Conservation (phyloP, 1,284 basidiomycete genomes). For the Bondarzewia mesenterica region DNA sequence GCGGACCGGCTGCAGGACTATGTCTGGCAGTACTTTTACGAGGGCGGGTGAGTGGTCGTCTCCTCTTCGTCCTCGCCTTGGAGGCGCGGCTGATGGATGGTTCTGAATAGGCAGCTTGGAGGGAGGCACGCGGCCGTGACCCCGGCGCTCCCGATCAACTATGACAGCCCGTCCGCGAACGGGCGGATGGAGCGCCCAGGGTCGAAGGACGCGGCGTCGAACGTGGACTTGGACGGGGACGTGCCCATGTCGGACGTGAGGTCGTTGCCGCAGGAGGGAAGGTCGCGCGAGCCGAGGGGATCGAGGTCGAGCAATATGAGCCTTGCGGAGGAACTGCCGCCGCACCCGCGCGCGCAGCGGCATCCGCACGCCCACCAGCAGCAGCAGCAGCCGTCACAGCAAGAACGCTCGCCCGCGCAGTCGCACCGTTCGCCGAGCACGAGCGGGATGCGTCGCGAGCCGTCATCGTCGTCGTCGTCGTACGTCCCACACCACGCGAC, state of each 20-base stretch:
- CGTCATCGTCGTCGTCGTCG: too few species aligned
- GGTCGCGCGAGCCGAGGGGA: not conserved
- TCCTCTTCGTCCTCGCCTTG: not conserved
- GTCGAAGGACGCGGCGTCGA: not conserved
- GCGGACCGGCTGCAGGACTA: constrained; percentile 66
- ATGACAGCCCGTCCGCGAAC: constrained; percentile 29
- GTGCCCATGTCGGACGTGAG: constrained; percentile 5
- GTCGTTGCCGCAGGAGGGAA: not conserved
- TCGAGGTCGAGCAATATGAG: not conserved
- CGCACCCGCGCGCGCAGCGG: not conserved
- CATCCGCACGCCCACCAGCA: not conserved
- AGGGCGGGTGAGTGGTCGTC: constrained; percentile 60
- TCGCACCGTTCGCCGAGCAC: not conserved
- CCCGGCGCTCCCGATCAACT: constrained; percentile 66
- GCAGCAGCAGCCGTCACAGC: not conserved
- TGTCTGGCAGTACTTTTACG: constrained; percentile 75
- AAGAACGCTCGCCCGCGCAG: not conserved
- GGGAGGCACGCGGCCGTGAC: constrained; percentile 72
- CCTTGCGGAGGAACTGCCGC: not conserved
- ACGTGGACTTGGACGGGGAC: constrained; percentile 7
- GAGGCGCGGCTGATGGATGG: not conserved
- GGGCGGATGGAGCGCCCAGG: constrained; percentile 3
- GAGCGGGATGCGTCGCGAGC: too few species aligned
- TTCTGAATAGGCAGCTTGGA: constrained; percentile 51
- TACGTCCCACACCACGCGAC: too few species aligned